Evolutionary conservation across 2,329 filamentous ascomycete species (phyloP).

Genomic region (Aspergillus sp.): DNA sequence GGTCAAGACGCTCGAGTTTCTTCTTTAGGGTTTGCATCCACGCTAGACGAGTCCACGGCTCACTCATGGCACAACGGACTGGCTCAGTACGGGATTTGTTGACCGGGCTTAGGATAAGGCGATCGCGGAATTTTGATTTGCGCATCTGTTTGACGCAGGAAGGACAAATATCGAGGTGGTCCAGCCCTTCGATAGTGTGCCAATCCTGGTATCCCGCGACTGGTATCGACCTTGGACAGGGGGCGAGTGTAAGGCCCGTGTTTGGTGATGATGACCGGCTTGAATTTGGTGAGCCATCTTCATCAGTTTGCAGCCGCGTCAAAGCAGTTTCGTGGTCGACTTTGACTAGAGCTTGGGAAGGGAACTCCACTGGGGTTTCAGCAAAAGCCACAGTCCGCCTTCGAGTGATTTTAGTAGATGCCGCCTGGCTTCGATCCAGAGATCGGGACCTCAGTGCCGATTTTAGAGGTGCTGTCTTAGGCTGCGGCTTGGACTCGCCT

Average conservation of each 20-base stretch:
- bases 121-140: conserved; percentile 64
- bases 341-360: conserved; percentile 9
- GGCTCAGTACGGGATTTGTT: conserved; percentile 55
- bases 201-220: conserved; percentile 71
- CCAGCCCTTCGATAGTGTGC: conserved; percentile 71
- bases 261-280: conserved; percentile 17
- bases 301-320: conserved; percentile 6
- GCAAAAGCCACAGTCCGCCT: conserved; percentile 22
- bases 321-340: conserved; percentile 8
- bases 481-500: not conserved
- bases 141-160: conserved; percentile 74
- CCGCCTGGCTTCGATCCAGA: conserved; percentile 8
- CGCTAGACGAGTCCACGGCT: conserved; percentile 79
- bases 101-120: conserved; percentile 63
- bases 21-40: conserved; percentile 78
- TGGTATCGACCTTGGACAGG: conserved; percentile 67
- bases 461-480: not conserved
- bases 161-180: conserved; percentile 78
- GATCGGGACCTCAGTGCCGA: conserved; percentile 12
- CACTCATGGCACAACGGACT: conserved; percentile 75
- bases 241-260: conserved; percentile 51
- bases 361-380: conserved; percentile 11
- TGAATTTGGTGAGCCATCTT: conserved; percentile 15
- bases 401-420: conserved; percentile 8
- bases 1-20: conserved; percentile 61